Evolutionary conservation across 495 filamentous ascomycete genomes (phyloP), one percentile per base, ranked within the genome.

Genomic region (Pyrenula massariospora): DNA sequence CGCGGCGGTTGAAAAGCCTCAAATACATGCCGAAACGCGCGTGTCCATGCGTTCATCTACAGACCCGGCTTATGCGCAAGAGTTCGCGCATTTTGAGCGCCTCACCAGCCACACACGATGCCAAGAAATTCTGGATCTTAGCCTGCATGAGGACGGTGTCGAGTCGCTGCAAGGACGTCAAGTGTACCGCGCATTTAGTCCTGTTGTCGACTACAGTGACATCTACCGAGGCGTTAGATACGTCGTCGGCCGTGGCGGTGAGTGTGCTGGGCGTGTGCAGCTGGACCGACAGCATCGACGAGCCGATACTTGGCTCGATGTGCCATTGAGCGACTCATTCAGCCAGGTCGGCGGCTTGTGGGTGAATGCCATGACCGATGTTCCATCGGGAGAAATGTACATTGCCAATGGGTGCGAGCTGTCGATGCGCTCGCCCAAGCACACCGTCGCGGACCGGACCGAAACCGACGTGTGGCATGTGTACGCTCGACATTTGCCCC

Each of bases 41-140:
- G 5, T 52, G 5, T 10, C 5, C 50, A 8, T 52, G 8, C 49
- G 55, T 23, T 60, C 63, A 21, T 48, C 59, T 1, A 58, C 65
- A 11, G 63, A 68, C 48, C 49, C 59, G 15, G 54, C 49, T n/a
- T 3, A 52, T 3, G 56, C 61, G 23, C 58, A 56, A 12, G 68
- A 72, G 50, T 70, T 70, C 42, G 59, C 62, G 1, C 67, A 66
- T 25, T 68, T 62, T 50, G 68, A 68, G 59, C 66, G 68, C 11
- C 58, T 70, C 8, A 48, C 61, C 31, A 56, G 55, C 5, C 65
- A 68, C 53, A 24, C 53, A 48, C 64, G 58, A 12, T 73, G 67
- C 57, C 24, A 65, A 11, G 58, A 63, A 20, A 12, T 72, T 23
- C 50, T 73, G 15, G 23, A 20, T 3, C 22, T 52, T 20, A 19